A percentile compares a stretch with the other conserved stretches of the same genome.
These are phyloP conservation scores for Cubamyces sp. DNA, from an alignment of 768 basidiomycete genomes.

Conservation along the genomic window DNA sequence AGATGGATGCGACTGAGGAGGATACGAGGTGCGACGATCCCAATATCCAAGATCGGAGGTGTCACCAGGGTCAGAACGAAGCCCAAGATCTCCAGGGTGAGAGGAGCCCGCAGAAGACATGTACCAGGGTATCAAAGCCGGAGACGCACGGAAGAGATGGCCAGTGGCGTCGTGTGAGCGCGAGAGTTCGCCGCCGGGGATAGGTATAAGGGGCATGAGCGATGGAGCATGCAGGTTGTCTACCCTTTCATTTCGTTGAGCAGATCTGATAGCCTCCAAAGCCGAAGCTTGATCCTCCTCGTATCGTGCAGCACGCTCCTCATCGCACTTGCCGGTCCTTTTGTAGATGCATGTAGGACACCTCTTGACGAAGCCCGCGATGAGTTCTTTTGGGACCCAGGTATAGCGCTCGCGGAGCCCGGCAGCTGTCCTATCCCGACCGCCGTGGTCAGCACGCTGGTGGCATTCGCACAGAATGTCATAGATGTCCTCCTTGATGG, in stretches of 20 bases:
- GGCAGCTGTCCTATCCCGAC: slow-evolving; percentile 77
- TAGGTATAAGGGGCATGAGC: not conserved
- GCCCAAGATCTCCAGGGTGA: too few species aligned
- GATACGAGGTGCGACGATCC: too few species aligned
- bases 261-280: not conserved
- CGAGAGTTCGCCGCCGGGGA: too few species aligned
- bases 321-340: slow-evolving; percentile 37
- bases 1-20: not conserved
- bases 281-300: not conserved
- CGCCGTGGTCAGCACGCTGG: slow-evolving; percentile 65
- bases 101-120: slow-evolving; percentile 1
- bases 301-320: not conserved
- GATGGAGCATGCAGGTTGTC: too few species aligned
- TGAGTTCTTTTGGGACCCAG: slow-evolving; percentile 85
- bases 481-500: slow-evolving; percentile 78
- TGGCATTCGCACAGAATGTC: slow-evolving; percentile 79
- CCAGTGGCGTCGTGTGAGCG: not conserved
- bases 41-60: too few species aligned
- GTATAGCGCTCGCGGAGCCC: slow-evolving; percentile 72
- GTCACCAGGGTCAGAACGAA: too few species aligned
- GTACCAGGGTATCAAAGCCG: slow-evolving; percentile 1
- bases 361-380: slow-evolving; percentile 74
- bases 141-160: not conserved
- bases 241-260: not conserved
- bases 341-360: slow-evolving; percentile 74